phyloP scores from a whole-genome alignment of 805 yeast species.

The Candida argentea region DNA sequence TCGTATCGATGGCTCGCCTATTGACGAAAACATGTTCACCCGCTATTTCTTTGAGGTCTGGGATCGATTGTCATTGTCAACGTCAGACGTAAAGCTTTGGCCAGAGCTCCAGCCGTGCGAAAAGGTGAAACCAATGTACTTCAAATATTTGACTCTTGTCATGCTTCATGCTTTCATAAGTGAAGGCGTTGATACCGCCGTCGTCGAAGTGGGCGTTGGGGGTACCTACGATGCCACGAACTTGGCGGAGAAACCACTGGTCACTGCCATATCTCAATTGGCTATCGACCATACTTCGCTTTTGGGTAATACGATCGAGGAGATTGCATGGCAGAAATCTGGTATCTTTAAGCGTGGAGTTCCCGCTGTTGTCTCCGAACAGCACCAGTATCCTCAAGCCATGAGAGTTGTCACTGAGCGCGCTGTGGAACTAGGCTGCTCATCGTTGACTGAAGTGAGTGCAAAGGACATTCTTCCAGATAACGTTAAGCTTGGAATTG shows the following conservation, averaged over 20 bases:
- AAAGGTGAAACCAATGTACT: slow-evolving; percentile 81
- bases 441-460: slow-evolving; percentile 41
- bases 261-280: slow-evolving; percentile 73
- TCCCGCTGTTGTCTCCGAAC: slow-evolving; percentile 58
- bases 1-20: slow-evolving; percentile 77
- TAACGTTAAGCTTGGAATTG: slow-evolving; percentile 53
- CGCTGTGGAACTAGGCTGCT: slow-evolving; percentile 50
- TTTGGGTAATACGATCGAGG: slow-evolving; percentile 78
- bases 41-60: slow-evolving; percentile 90
- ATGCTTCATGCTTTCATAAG: slow-evolving; percentile 84
- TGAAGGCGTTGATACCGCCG: slow-evolving; percentile 89
- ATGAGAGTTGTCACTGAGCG: slow-evolving; percentile 49
- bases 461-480: slow-evolving; percentile 26
- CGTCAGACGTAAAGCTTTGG: slow-evolving; percentile 45
- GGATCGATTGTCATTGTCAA: slow-evolving; percentile 59
- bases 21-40: slow-evolving; percentile 70
- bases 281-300: slow-evolving; percentile 89
- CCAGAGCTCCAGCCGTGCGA: slow-evolving; percentile 59
- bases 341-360: slow-evolving; percentile 74
- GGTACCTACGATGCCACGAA: slow-evolving; percentile 98
- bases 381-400: slow-evolving; percentile 41
- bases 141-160: slow-evolving; percentile 78
- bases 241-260: slow-evolving; percentile 67
- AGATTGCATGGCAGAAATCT: slow-evolving; percentile 93
- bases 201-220: slow-evolving; percentile 97